These are phyloP conservation scores for Leptosphaerulina australis DNA, from an alignment of 2,329 filamentous ascomycete species.

Conservation along the genomic window DNA sequence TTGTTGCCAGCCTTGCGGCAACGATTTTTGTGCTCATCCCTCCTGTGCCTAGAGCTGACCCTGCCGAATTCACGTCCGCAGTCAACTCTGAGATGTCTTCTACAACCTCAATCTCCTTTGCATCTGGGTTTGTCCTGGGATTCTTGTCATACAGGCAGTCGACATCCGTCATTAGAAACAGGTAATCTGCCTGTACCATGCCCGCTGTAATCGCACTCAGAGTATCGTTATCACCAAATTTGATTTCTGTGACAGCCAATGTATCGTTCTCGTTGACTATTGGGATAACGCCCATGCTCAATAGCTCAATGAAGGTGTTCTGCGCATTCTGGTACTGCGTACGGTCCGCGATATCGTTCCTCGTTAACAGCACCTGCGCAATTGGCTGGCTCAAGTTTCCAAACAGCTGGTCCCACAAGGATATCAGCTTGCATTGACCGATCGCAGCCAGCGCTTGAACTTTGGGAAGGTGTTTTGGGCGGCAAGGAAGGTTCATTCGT, in stretches of 20 bases:
- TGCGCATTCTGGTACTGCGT: conserved; percentile 96
- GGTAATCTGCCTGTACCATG: conserved; percentile 95
- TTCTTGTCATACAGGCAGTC: conserved; percentile 98
- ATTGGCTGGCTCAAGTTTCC: conserved; percentile 86
- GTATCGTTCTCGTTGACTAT: conserved; percentile 99
- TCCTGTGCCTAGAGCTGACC: conserved; percentile 87
- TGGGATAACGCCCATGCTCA: conserved; percentile 94
- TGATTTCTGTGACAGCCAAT: conserved; percentile 95
- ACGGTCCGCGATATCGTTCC: conserved; percentile 95
- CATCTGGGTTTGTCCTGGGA: conserved; percentile 81
- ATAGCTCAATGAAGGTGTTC: conserved; percentile 87
- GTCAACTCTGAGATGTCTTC: conserved; percentile 82
- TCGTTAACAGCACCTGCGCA: conserved; percentile 90
- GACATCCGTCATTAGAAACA: conserved; percentile 99
- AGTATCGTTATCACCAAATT: conserved; percentile 99
- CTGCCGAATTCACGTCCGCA: conserved; percentile 89
- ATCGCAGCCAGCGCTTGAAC: conserved; percentile 95
- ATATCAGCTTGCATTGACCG: conserved; percentile 93
- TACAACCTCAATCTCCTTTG: conserved; percentile 88
- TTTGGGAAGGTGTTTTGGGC: conserved; percentile 88
- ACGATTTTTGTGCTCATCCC: conserved; percentile 99
- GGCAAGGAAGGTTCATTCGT: conserved; percentile 84
- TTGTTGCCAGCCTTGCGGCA: conserved; percentile 87
- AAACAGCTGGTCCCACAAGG: conserved; percentile 93
- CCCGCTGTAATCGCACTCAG: conserved; percentile 94